Conservation (phyloP, 345 rosid genomes). For the Rhodamnia rubescens region DNA sequence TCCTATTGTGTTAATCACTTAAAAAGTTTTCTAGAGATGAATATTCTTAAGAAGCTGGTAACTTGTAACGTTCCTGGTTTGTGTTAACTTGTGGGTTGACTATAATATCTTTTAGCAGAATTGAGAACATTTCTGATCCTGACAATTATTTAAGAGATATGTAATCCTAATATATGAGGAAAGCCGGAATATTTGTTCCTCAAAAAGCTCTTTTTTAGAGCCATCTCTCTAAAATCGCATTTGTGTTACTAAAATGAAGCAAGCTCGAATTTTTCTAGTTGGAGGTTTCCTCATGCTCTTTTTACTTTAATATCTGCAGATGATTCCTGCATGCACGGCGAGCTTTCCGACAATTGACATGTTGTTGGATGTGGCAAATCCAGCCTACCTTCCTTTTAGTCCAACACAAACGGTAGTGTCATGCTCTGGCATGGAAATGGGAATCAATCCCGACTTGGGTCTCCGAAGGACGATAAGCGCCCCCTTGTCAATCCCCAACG, state of each 20-base stretch:
- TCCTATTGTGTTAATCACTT: neutral
- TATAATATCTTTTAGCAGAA: neutral
- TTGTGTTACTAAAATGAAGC: neutral
- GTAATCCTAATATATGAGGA: neutral
- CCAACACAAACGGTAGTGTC: constrained; percentile 37
- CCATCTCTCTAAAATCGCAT: neutral
- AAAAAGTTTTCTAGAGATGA: neutral
- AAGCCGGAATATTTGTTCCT: neutral
- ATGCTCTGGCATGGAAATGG: constrained; percentile 39
- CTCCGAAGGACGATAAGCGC: constrained; percentile 29
- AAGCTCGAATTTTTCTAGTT: neutral
- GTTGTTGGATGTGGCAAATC: constrained; percentile 35
- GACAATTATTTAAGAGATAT: neutral
- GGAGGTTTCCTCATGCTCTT: neutral
- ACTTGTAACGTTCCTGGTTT: neutral
- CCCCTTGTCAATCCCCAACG: constrained; percentile 36
- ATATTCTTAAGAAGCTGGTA: neutral
- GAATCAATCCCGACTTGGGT: constrained; percentile 30
- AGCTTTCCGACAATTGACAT: constrained; percentile 34
- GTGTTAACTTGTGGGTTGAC: neutral
- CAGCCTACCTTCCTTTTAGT: constrained; percentile 41
- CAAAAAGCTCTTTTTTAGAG: neutral
- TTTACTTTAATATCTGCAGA: constrained; percentile 10
- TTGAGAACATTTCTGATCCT: neutral
- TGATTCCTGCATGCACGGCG: constrained; percentile 16